Evolutionary conservation across 2,329 filamentous ascomycete genomes (phyloP), one percentile per base, ranked within the genome.

Genomic region (Aspergillus neotritici): DNA sequence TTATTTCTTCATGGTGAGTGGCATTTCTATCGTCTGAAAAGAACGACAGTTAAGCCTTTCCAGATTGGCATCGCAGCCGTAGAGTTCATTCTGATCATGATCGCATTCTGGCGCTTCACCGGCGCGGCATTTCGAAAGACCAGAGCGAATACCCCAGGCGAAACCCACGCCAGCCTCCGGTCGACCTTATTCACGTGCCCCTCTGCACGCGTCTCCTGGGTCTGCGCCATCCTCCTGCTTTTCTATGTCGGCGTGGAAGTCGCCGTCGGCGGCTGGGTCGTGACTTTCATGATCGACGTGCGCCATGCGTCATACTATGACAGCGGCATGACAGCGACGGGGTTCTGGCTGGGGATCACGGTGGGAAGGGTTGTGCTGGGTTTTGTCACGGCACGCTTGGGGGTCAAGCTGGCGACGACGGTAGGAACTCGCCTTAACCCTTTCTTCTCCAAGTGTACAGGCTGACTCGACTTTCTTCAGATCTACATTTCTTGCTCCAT

Each of bases 261-360:
- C 9, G 80, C 79, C 1, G 70, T 89, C 2, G 83, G 84, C 14
- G 87, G 87, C 12, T 93, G 87, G 87, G 83, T 94, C 49, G 83
- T 87, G 37, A 83, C 83, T 1, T 94, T 94, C 61, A 94, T 94
- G 86, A 80, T 90, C n/a, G 72, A 78, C 14, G 82, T 89, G 16
- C 78, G 89, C 11, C 64, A 83, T 31, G 86, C 82, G 3, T 75
- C 72, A 16, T 70, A 80, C 0, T 91, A 93, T 57, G 75, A 81
- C 2, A 82, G 84, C 29, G 87, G 87, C 3, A 79, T 93, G 68
- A 81, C 80, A 0, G 83, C 82, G 0, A 91, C 86, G 0, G 83
- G 86, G 0, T 94, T 91, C 67, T 94, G 88, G 88, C 76, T 87
- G 34, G 88, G 87, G 0, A 74, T 94, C 50, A 90, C 87, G 0